Base-by-base conservation (phyloP, 176 grass and related monocot species). In the Echinochloa phyllopogon region DNA sequence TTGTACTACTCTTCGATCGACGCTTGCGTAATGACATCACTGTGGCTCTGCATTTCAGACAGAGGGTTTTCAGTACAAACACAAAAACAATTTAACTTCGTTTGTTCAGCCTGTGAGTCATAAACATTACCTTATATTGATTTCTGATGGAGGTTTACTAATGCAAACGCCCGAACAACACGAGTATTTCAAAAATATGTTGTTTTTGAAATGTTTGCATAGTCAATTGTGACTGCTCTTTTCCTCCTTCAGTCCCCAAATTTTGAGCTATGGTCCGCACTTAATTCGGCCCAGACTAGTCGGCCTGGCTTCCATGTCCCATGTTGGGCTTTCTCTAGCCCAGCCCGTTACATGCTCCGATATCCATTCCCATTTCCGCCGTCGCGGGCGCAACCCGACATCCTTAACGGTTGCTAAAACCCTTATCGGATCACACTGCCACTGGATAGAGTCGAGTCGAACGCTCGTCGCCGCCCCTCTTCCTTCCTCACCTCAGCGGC, bases 381-480 rank as follows among this genome's bases (percentile, higher is more conserved):
- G 45, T 70, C 8, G 38, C 65, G 83, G 85, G 72, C 18, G 77
- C 71, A n/a, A 47, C 71, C 83, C 38, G 38, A n/a, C 5, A 69
- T 57, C 14, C 8, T 66, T 90, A 86, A 78, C 79, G 84, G 74
- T 73, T 51, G 20, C 65, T 87, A 86, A 86, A 86, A 66, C 84
- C 74, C 78, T 90, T 86, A 79, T 43, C 78, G 47, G 84, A 62
- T 65, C 88, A 25, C 58, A 86, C 67, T 72, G 73, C 21, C 62
- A 58, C 23, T 85, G 88, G 88, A 86, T 84, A 90, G 74, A 80
- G 61, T 79, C 13, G 73, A 68, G 59, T 52, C n/a, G 65, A 48
- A 9, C 72, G 38, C 65, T 77, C 65, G 57, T 81, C 61, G 62
- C 45, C 50, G 25, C 15, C 27, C 17, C 44, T 60, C 42, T 27